Evolutionary conservation across 345 rosid species (phyloP).

Genomic region (Eutrema yunnanense): DNA sequence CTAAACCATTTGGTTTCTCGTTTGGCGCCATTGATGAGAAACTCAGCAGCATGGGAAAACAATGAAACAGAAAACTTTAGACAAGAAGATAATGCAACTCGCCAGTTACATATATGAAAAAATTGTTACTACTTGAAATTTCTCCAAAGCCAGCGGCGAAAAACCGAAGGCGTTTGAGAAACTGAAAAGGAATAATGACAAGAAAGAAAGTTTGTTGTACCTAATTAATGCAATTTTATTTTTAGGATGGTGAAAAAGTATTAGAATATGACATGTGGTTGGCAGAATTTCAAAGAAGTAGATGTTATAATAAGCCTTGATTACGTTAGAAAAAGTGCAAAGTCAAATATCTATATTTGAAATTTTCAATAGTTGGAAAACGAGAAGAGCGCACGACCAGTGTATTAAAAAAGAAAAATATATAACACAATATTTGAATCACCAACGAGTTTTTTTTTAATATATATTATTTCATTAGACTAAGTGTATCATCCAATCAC

Average conservation of each 20-base stretch:
- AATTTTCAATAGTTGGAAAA: not conserved
- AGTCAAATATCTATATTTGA: not conserved
- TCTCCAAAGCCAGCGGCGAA: conserved; percentile 35
- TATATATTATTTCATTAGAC: no score
- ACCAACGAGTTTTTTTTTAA: no score
- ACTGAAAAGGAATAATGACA: not conserved
- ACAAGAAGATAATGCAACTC: not conserved
- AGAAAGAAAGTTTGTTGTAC: no score
- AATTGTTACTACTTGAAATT: not conserved
- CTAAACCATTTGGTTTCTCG: conserved; percentile 4
- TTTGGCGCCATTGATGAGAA: conserved; percentile 34
- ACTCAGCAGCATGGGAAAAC: not conserved
- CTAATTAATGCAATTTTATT: not conserved
- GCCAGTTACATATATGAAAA: not conserved
- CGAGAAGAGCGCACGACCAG: not conserved
- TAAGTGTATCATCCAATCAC: no score
- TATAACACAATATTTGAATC: no score
- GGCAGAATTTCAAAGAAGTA: not conserved
- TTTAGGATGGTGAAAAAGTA: not conserved
- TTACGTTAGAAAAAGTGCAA: not conserved
- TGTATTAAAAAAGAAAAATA: not conserved
- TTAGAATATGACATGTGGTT: not conserved
- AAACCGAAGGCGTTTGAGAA: conserved; percentile 16
- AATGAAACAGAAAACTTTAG: not conserved
- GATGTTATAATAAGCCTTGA: not conserved